Evolutionary conservation across 192 early-diverging fungal species (phyloP), one percentile per base, ranked within the genome.

Genomic region (Entomortierella beljakovae): DNA sequence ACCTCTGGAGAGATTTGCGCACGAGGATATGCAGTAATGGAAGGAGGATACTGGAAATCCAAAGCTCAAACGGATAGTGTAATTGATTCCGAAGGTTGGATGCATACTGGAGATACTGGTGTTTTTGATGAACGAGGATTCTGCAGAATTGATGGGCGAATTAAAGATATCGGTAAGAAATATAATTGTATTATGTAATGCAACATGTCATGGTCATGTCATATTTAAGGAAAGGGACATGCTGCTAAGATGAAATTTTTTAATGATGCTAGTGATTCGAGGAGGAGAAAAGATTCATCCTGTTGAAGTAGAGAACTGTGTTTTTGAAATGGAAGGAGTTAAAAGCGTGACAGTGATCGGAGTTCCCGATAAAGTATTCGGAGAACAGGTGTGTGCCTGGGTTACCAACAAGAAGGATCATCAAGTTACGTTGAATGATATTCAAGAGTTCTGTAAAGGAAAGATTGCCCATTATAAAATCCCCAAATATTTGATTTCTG

Each of bases 281-380:
- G 85, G 85, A 40, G 85, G 85, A 33, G 85, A 87, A 71, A 87
- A 87, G 51, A 83, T 87, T 32, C 67, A 74, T 11, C 85, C 85
- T 3, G 67, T 65, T 16, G 85, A 87, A 32, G 82, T 87, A 3
- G 85, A 87, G 57, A 84, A 87, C 57, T 57, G 61, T 28, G 38
- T 87, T 26, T 84, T 85, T 29, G 61, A 74, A 18, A 43, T 83
- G 38, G 76, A 83, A 16, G 53, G 64, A 3, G 66, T 87, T 15
- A 32, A 79, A 26, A 84, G 83, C 56, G 83, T 82, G n/a, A 68
- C 71, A 26, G 84, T 87, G 33, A 75, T 87, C 16, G 85, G 85
- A 5, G 80, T 87, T 0, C 85, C 85, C 0, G 81, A 84, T 52
- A 48, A 62, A 32, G 48, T 62, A 20, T 83, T 55, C 60, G 85